Base-by-base conservation (phyloP, 1,284 basidiomycete species). In the Apiotrichum sp. region DNA sequence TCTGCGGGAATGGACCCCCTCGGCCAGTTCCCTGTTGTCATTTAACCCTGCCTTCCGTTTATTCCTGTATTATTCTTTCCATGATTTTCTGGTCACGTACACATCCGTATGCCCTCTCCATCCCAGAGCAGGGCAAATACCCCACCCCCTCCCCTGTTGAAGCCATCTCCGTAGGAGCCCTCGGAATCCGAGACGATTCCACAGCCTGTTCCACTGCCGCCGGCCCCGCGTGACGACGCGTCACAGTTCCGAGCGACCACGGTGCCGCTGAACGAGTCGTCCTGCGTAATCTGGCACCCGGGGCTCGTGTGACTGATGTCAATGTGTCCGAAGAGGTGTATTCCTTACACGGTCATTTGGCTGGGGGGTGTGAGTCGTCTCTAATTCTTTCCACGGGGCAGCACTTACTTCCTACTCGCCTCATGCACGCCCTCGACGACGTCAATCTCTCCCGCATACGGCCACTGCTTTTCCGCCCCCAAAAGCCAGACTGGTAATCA, bases 101-200 rank as follows among this genome's bases (percentile, higher is more conserved):
- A 95, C 47, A 92, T 80, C 50, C 78, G 81, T 71, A 95, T 84
- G 5, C 87, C 89, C 6, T 73, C 68, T 34, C 67, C 66, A 63
- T 86, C 81, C 84, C 87, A 87, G 38, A 84, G 72, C 73, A 87
- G 85, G 1, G 83, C 88, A 64, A 79, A 89, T 22, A 91, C 86
- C 14, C 89, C 89, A 9, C 90, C 90, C 2, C 78, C 78, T 11
- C 67, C 69, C 13, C 62, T 65, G 74, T 91, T 90, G 78, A 91
- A 89, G 3, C 78, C 79, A 52, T 81, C 75, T 1, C 89, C 89
- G 62, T 84, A 93, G 6, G 83, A 83, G 10, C 71, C 71, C 11
- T 75, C 62, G 40, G 81, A 79, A 22, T 75, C 67, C 57, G 86
- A 85, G 32, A 73, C 60, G 66, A 85, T 84, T 0, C 79, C 82